Conservation (phyloP, 306 rosid genomes). For the Prosopis cineraria region DNA sequence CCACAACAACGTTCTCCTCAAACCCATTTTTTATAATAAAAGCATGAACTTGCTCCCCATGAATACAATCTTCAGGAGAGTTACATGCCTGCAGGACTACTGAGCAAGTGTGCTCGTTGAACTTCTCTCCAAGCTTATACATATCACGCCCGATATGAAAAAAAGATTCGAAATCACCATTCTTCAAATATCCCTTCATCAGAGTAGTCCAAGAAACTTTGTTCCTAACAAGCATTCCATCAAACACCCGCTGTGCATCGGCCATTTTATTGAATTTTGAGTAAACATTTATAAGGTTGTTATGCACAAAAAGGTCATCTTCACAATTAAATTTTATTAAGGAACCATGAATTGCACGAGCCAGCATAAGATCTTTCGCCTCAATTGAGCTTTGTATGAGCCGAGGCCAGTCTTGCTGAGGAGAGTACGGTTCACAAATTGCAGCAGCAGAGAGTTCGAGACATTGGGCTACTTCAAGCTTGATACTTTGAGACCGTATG, state of each 20-base stretch:
- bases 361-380: slow-evolving; percentile 43
- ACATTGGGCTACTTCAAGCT: slow-evolving; percentile 19
- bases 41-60: slow-evolving; percentile 52
- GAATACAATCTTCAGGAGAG: slow-evolving; percentile 22
- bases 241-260: slow-evolving; percentile 49
- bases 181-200: slow-evolving; percentile 52
- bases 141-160: slow-evolving; percentile 42
- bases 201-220: slow-evolving; percentile 60
- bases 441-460: slow-evolving; percentile 16
- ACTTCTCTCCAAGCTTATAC: slow-evolving; percentile 40
- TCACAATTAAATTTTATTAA: slow-evolving; percentile 43
- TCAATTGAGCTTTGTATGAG: slow-evolving; percentile 47
- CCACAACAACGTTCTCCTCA: slow-evolving; percentile 45
- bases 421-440: slow-evolving; percentile 10
- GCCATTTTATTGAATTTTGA: slow-evolving; percentile 40
- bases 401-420: slow-evolving; percentile 46
- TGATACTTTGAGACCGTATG: slow-evolving; percentile 1
- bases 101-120: slow-evolving; percentile 60
- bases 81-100: slow-evolving; percentile 51
- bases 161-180: slow-evolving; percentile 40
- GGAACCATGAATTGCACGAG: slow-evolving; percentile 51
- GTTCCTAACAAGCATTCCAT: slow-evolving; percentile 53
- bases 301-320: slow-evolving; percentile 44
- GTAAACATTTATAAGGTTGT: slow-evolving; percentile 50
- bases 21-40: slow-evolving; percentile 48